Percentiles rank a stretch among this genome's conserved stretches.
phyloP scores from a whole-genome alignment of 257 asterid species.

The Voacanga thouarsii region DNA sequence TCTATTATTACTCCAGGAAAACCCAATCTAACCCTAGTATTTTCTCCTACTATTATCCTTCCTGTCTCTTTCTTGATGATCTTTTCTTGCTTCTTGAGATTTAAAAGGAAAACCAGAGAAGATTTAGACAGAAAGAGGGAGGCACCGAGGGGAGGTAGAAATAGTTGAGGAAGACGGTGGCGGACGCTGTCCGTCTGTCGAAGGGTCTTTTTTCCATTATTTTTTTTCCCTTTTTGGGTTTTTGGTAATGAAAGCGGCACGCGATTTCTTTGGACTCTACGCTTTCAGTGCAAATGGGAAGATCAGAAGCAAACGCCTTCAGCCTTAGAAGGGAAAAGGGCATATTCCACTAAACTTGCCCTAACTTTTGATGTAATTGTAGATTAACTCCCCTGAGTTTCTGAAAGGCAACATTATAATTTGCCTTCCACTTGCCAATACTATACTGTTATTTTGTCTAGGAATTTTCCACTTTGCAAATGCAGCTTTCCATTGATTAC shows the following conservation, averaged over 20 bases:
- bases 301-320: background rate
- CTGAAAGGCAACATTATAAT: too few relatives aligned
- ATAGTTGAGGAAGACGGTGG: background rate
- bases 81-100: background rate
- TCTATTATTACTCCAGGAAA: constrained; percentile 5
- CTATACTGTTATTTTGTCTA: too few relatives aligned
- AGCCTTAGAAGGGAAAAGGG: background rate
- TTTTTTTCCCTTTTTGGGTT: background rate
- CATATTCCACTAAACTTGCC: background rate
- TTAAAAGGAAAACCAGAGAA: background rate
- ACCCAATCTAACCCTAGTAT: background rate
- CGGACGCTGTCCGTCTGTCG: background rate
- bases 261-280: too few relatives aligned
- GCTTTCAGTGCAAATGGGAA: too few relatives aligned
- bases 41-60: too few relatives aligned
- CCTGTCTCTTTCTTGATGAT: background rate
- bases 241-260: too few relatives aligned
- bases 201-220: too few relatives aligned
- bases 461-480: too few relatives aligned
- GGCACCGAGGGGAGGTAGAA: background rate
- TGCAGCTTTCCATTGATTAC: too few relatives aligned
- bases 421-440: too few relatives aligned
- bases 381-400: too few relatives aligned
- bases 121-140: background rate
- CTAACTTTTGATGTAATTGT: too few relatives aligned